Evolutionary conservation across 768 basidiomycete genomes (phyloP).

Genomic region (Terana coerulea): DNA sequence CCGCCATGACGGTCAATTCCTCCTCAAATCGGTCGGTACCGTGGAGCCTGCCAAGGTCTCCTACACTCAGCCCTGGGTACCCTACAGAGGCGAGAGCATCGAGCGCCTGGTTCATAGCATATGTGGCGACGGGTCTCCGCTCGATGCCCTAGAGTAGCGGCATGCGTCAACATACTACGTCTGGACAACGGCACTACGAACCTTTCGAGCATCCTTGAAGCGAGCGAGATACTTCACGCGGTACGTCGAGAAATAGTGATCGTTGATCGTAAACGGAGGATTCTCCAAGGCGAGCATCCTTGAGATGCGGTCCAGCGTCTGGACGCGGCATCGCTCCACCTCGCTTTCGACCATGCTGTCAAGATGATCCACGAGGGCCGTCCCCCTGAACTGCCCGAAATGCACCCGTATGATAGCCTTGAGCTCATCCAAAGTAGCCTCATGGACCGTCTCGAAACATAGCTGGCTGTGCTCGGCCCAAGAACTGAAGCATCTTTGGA

Average conservation of each 20-base stretch:
- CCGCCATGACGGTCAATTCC: conserved; percentile 11
- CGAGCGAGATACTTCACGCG: conserved; percentile 19
- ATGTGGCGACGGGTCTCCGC: neutral
- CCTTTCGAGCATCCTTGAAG: conserved; percentile 13
- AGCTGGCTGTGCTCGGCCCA: conserved; percentile 44
- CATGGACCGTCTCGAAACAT: conserved; percentile 38
- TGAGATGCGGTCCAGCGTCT: conserved; percentile 18
- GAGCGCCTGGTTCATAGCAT: neutral
- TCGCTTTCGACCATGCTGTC: conserved; percentile 45
- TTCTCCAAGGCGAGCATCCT: conserved; percentile 47
- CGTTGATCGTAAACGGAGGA: conserved; percentile 43
- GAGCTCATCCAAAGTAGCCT: conserved; percentile 35
- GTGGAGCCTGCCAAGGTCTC: conserved; percentile 1
- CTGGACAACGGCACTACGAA: neutral
- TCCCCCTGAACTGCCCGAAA: conserved; percentile 48
- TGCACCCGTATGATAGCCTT: conserved; percentile 40
- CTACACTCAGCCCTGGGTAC: neutral
- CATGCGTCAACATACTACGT: neutral
- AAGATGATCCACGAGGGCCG: conserved; percentile 45
- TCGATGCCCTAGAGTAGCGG: neutral
- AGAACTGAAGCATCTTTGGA: conserved; percentile 35
- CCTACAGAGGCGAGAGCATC: neutral
- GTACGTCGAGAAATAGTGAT: conserved; percentile 44
- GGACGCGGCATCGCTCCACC: conserved; percentile 36
- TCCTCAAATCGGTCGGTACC: conserved; percentile 5